A percentile compares a stretch with the other conserved stretches of the same genome.
phyloP scores from a whole-genome alignment of 768 basidiomycete species.

The Serendipita sp. region DNA sequence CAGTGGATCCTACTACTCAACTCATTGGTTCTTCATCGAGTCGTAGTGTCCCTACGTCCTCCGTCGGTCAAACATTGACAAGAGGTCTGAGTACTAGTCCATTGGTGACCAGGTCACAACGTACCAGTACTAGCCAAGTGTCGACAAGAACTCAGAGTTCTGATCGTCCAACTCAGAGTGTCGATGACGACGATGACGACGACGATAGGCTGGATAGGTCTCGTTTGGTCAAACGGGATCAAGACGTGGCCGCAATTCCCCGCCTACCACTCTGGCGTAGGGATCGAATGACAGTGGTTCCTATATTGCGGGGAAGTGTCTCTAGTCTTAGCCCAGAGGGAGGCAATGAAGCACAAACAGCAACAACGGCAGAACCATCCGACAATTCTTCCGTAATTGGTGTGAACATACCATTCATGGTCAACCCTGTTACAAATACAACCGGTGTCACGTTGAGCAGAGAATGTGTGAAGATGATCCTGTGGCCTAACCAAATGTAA shows the following conservation, averaged over 20 bases:
- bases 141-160: neutral
- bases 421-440: constrained; percentile 9
- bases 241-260: neutral
- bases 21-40: neutral
- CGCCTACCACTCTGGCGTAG: neutral
- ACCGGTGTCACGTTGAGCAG: constrained; percentile 22
- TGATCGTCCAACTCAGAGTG: neutral
- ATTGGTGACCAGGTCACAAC: neutral
- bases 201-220: neutral
- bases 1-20: neutral
- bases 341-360: too few species aligned
- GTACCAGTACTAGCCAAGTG: neutral
- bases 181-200: neutral
- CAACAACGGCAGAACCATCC: too few species aligned
- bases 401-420: neutral
- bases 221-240: neutral
- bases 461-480: constrained; percentile 42
- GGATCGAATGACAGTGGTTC: neutral
- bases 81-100: too few species aligned
- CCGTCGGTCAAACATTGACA: neutral
- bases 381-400: neutral
- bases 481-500: constrained; percentile 56
- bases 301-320: neutral
- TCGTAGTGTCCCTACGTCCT: neutral
- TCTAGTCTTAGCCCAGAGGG: neutral